Base-by-base conservation (phyloP, 176 grass and related monocot genomes). In the Tillandsia fasciculata region DNA sequence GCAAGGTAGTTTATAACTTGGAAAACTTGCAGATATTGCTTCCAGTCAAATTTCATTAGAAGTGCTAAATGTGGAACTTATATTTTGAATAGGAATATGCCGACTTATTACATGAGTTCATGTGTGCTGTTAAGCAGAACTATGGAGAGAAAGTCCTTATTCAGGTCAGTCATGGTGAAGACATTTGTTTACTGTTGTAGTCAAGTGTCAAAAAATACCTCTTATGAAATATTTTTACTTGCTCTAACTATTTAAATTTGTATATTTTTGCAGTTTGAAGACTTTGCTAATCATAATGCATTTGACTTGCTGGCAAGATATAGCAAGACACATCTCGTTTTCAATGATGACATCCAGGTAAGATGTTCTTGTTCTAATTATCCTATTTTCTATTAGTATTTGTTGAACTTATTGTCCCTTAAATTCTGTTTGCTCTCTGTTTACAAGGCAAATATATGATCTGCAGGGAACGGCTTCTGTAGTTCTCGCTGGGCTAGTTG, bases 331-430 rank as follows among this genome's bases (percentile, higher is more conserved):
- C 95, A 99, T 82, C 95, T 99, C 65, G 95, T 99, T 65, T 99
- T 99, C 77, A 99, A 99, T 76, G 95, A 99, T 80, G 95, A 99
- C 75, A 99, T 99, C 80, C 95, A 93, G 90, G 95, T 99, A 63
- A 72, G 23, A 53, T 18, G 20, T 77, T 50, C 2, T 69, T 67
- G 15, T 64, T 10, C 2, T 6, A 6, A 13, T 28, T 22, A 1
- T 15, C 9, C 15, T 26, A 2, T 17, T 12, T 65, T 10, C 49
- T 14, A 2, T 29, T 75, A 42, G 27, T 66, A 52, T 75, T 9
- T 9, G 7, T 15, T 17, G 15, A 27, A 50, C 11, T 1, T 26
- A 11, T 64, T 52, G 22, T 51, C 10, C 10, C 26, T 28, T 13
- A 24, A 61, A 18, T 61, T 23, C 9, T 61, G n/a, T 10, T 6